These are phyloP conservation scores for Mucor indicus DNA, from an alignment of 371 early-diverging fungal genomes.

Conservation along the genomic window DNA sequence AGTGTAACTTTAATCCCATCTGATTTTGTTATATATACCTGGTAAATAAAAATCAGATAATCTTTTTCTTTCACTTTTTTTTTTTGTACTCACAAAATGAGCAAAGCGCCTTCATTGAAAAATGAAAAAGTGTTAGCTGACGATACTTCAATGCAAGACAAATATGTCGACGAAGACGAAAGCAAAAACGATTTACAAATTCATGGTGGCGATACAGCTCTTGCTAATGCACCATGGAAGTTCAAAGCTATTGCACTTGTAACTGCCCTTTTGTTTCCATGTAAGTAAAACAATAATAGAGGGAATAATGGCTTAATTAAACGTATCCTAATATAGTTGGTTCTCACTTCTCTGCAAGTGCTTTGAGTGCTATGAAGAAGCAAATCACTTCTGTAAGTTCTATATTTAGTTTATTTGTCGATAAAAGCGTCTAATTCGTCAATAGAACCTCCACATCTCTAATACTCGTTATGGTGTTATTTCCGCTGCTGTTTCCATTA, in stretches of 20 bases:
- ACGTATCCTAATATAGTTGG: constrained; percentile 19
- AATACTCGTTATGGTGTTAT: constrained; percentile 56
- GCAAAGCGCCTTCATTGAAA: no score
- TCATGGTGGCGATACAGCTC: constrained; percentile 23
- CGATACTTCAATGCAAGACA: no score
- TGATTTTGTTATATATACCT: no score
- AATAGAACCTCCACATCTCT: constrained; percentile 33
- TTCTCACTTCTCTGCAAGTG: constrained; percentile 38
- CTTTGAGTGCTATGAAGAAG: constrained; percentile 40
- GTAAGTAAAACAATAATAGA: constrained; percentile 7
- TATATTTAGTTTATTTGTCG: not conserved
- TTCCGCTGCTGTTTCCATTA: constrained; percentile 45
- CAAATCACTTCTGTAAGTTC: not conserved
- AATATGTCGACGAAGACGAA: constrained; percentile 7
- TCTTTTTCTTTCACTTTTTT: no score
- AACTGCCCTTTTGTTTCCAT: constrained; percentile 28
- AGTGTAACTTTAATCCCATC: no score
- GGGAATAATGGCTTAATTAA: not conserved
- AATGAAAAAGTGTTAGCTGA: no score
- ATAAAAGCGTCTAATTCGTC: not conserved
- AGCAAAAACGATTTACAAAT: constrained; percentile 2
- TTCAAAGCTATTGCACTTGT: constrained; percentile 27
- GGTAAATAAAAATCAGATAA: no score
- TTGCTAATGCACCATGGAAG: constrained; percentile 36
- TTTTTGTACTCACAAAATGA: no score